These are phyloP conservation scores for Helenozyma baotianmanensis DNA, from an alignment of 805 yeast genomes.

Conservation along the genomic window DNA sequence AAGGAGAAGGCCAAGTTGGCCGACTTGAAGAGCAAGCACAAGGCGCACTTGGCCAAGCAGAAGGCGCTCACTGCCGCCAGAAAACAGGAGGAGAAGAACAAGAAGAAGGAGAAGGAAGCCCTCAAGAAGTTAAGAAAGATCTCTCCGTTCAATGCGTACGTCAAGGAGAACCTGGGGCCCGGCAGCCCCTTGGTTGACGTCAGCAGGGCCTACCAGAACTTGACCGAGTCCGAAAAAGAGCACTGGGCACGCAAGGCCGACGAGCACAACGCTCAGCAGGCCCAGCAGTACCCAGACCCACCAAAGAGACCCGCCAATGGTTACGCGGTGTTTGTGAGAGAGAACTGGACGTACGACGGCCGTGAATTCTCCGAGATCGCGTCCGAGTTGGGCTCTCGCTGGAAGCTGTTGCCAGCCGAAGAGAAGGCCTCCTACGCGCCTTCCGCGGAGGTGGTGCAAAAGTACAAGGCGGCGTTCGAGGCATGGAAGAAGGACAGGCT, in stretches of 20 bases:
- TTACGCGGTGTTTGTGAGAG: constrained; percentile 28
- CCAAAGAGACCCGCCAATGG: constrained; percentile 30
- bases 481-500: constrained; percentile 31
- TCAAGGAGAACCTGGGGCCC: constrained; percentile 18
- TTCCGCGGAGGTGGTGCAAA: constrained; percentile 15
- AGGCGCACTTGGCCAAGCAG: constrained; percentile 7
- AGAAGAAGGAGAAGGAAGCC: constrained; percentile 17
- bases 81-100: constrained; percentile 6
- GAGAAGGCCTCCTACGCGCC: constrained; percentile 26
- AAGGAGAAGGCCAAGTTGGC: constrained; percentile 14
- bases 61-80: constrained; percentile 5
- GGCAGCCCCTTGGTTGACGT: constrained; percentile 15
- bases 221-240: constrained; percentile 27
- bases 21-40: constrained; percentile 8
- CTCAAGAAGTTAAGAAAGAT: constrained; percentile 21
- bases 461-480: constrained; percentile 19
- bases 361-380: constrained; percentile 19
- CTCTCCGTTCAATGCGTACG: constrained; percentile 20
- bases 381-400: constrained; percentile 23
- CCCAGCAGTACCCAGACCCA: constrained; percentile 24
- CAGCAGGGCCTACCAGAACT: constrained; percentile 21
- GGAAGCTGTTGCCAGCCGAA: constrained; percentile 25
- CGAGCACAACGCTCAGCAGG: constrained; percentile 23
- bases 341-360: constrained; percentile 21
- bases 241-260: constrained; percentile 21